Evolutionary conservation across 139 green algal genomes (phyloP), one percentile per base, ranked within the genome.

Genomic region (Coelastrella sp.): DNA sequence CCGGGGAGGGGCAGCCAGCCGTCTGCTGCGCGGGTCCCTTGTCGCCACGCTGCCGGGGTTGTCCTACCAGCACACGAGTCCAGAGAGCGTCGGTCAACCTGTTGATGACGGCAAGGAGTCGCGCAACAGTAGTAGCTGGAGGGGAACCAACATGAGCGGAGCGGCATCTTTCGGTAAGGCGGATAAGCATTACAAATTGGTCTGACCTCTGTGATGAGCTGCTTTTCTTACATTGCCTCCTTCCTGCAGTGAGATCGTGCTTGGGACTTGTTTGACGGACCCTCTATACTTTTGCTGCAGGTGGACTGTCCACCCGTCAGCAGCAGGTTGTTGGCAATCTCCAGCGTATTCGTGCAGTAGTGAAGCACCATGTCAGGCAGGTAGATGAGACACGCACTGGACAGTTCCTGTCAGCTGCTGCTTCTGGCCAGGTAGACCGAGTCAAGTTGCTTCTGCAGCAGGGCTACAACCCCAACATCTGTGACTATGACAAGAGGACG

Each of bases 401-500:
- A 0, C 67, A 86, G 63, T 90, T 92, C 45, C 63, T 91, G 51
- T 79, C 34, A 3, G 86, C 89, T 7, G 84, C 86, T 25, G 66
- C 74, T 7, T 66, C 66, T 3, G 89, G 84, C 35, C 51, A 81
- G 80, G 51, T 85, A 17, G 21, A 64, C 21, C 59, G 45, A 2
- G 38, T 83, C 27, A 74, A 83, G 62, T 73, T 86, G 85, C 86
- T 93, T 87, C 79, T 93, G 79, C 85, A 91, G 67, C 88, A 92
- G 80, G 80, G 91, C 35, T 89, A 89, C 38, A 63, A 64, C 32
- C 35, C 85, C 2, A 79, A 94, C 67, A 77, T 23, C 51, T 37
- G 71, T 8, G 90, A 94, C 83, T 92, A 92, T 38, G 90, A 94
- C 71, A 77, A 82, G 15, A 80, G 89, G 23, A 93, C 83, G 0